These are phyloP conservation scores for Chlorella sp. DNA, from an alignment of 139 green algal genomes.

Conservation along the genomic window DNA sequence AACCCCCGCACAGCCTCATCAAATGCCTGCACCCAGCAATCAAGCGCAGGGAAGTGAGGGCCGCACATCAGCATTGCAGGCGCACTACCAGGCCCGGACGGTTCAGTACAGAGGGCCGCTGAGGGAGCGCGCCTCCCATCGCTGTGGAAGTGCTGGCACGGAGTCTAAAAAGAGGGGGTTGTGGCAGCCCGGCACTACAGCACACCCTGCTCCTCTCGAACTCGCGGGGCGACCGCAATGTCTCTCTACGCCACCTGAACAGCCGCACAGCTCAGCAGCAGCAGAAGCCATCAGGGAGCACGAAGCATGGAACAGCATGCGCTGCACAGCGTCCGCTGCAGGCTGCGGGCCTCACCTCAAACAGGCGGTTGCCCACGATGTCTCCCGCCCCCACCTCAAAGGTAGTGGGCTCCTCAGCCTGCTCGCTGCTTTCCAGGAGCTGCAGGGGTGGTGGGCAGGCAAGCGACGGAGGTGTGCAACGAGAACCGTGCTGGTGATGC, in stretches of 20 bases:
- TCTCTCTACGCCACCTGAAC: no score
- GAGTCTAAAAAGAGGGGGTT: no score
- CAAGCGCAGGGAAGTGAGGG: no score
- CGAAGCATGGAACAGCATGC: not conserved
- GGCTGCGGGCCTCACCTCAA: conserved; percentile 38
- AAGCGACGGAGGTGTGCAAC: not conserved
- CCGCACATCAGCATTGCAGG: no score
- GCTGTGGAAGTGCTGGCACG: no score
- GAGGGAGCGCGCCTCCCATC: no score
- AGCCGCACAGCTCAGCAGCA: no score
- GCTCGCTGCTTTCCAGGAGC: conserved; percentile 56
- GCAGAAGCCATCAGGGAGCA: not conserved
- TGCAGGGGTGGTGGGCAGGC: not conserved
- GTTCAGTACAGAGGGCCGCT: not conserved
- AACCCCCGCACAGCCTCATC: conserved; percentile 83
- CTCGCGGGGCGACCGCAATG: no score
- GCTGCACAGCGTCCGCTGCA: not conserved
- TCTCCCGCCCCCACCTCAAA: conserved; percentile 90
- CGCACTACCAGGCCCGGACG: not conserved
- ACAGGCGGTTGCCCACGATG: conserved; percentile 85
- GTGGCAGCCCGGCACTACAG: no score
- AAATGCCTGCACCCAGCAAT: conserved; percentile 70
- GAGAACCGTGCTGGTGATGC: not conserved
- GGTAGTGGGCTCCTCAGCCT: conserved; percentile 65
- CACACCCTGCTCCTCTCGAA: not conserved